A percentile compares a stretch with the other conserved stretches of the same genome.
Conservation (phyloP, 2,329 filamentous ascomycete species). For the Rhynchosporium agropyri region DNA sequence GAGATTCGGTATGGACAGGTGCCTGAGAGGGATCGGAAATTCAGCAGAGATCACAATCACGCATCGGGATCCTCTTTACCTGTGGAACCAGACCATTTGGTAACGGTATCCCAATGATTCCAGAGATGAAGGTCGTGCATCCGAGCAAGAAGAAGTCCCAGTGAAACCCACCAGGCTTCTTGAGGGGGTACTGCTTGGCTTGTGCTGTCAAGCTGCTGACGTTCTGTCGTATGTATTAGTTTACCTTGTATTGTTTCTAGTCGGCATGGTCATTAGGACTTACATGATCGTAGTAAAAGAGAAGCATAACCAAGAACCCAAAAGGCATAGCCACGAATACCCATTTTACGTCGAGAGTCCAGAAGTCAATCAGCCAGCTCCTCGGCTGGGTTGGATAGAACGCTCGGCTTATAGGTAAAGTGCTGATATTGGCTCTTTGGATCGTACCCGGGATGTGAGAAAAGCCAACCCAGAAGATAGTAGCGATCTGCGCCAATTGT, state of each 20-base stretch:
- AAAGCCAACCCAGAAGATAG: slow-evolving; percentile 22
- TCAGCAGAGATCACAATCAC: not conserved
- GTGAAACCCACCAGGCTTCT: slow-evolving; percentile 57
- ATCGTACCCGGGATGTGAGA: slow-evolving; percentile 18
- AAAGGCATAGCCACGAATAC: slow-evolving; percentile 57
- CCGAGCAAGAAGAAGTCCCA: slow-evolving; percentile 60
- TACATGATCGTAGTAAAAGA: slow-evolving; percentile 61
- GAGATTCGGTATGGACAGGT: slow-evolving; percentile 59
- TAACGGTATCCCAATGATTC: slow-evolving; percentile 55
- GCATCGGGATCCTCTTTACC: slow-evolving; percentile 18
- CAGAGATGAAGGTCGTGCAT: slow-evolving; percentile 56
- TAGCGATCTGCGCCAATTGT: slow-evolving; percentile 4
- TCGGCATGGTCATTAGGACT: not conserved
- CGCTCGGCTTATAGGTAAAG: slow-evolving; percentile 17
- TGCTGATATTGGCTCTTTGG: slow-evolving; percentile 18
- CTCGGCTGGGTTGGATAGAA: slow-evolving; percentile 39
- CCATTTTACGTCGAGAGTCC: slow-evolving; percentile 54
- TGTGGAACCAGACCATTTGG: slow-evolving; percentile 61
- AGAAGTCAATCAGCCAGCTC: slow-evolving; percentile 55
- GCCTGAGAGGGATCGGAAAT: slow-evolving; percentile 45
- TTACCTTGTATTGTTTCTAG: no score
- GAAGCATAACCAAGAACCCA: slow-evolving; percentile 54
- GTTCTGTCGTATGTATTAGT: slow-evolving; percentile 40
- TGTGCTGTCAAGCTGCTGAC: slow-evolving; percentile 59
- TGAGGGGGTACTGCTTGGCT: slow-evolving; percentile 56